Percentiles rank a stretch among this genome's conserved stretches.
phyloP scores from a whole-genome alignment of 108 stramenopile genomes.

The Chaetoceros tenuissimus region DNA sequence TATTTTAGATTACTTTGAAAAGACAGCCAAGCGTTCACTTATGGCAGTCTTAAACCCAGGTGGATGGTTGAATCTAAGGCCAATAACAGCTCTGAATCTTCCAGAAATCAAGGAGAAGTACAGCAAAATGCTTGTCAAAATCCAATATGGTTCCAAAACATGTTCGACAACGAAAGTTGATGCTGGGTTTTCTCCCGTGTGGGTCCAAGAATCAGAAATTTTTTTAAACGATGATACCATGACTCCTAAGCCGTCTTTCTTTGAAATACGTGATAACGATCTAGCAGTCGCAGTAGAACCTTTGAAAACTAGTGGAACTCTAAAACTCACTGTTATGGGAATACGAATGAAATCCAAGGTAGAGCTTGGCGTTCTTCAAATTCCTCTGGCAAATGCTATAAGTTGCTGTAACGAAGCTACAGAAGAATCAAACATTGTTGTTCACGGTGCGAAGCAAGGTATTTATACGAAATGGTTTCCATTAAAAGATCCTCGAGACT shows the following conservation, averaged over 20 bases:
- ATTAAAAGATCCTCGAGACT: slow-evolving; percentile 45
- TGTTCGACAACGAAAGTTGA: slow-evolving; percentile 46
- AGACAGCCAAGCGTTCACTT: slow-evolving; percentile 35
- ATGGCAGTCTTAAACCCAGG: slow-evolving; percentile 59
- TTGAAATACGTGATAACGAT: slow-evolving; percentile 43
- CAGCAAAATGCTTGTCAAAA: slow-evolving; percentile 62
- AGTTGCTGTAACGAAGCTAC: slow-evolving; percentile 51
- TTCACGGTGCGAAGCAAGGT: neutral
- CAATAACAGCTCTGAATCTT: slow-evolving; percentile 73
- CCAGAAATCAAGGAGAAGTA: slow-evolving; percentile 37
- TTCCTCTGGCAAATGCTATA: slow-evolving; percentile 59
- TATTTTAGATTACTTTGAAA: slow-evolving; percentile 27
- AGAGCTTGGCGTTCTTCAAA: slow-evolving; percentile 70
- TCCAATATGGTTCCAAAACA: slow-evolving; percentile 45
- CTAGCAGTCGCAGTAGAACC: slow-evolving; percentile 61
- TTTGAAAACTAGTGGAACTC: slow-evolving; percentile 71
- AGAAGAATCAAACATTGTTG: slow-evolving; percentile 15
- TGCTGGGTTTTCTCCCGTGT: slow-evolving; percentile 61
- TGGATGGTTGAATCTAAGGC: slow-evolving; percentile 65
- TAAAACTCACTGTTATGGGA: slow-evolving; percentile 69
- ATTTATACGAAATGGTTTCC: slow-evolving; percentile 77
- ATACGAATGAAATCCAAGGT: slow-evolving; percentile 50
- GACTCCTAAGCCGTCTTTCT: slow-evolving; percentile 20
- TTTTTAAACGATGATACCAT: slow-evolving; percentile 11
- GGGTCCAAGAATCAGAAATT: slow-evolving; percentile 21